These are phyloP conservation scores for Fusarium abutilonis DNA, from an alignment of 2,329 filamentous ascomycete genomes.

Conservation along the genomic window DNA sequence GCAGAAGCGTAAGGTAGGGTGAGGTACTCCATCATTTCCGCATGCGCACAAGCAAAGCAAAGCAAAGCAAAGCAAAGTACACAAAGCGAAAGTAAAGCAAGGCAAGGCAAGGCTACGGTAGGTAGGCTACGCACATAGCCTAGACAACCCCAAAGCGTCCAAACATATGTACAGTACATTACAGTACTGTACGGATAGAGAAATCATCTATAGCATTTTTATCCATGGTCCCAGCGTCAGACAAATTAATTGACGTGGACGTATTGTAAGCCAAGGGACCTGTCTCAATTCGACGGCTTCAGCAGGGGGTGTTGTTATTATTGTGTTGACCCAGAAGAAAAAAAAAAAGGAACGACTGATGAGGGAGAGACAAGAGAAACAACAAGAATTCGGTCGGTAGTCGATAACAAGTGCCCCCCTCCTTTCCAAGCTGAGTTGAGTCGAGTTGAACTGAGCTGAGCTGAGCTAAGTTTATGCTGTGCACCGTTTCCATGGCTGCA, in stretches of 20 bases:
- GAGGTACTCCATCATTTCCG: slow-evolving; percentile 21
- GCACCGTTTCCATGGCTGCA: slow-evolving; percentile 22
- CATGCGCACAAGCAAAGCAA: slow-evolving; percentile 30
- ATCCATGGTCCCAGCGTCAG: slow-evolving; percentile 4
- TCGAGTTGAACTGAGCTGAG: too few species aligned
- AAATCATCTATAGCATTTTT: background rate
- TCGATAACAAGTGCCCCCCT: too few species aligned
- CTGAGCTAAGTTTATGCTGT: too few species aligned
- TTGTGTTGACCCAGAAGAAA: slow-evolving; percentile 14
- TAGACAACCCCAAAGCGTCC: slow-evolving; percentile 31
- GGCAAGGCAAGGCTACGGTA: too few species aligned
- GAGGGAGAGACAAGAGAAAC: slow-evolving; percentile 15
- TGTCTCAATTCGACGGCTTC: slow-evolving; percentile 43
- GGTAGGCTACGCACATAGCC: slow-evolving; percentile 7
- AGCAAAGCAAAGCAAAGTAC: too few species aligned
- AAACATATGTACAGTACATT: slow-evolving; percentile 13
- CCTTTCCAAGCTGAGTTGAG: too few species aligned
- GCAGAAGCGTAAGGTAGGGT: slow-evolving; percentile 30
- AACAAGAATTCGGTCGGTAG: background rate
- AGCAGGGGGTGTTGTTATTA: slow-evolving; percentile 30
- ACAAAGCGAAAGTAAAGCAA: too few species aligned
- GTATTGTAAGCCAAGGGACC: slow-evolving; percentile 35
- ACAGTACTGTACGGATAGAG: too few species aligned
- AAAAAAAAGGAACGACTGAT: slow-evolving; percentile 20
- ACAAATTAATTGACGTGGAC: slow-evolving; percentile 43